A percentile compares a stretch with the other conserved stretches of the same genome.
phyloP scores from a whole-genome alignment of 1,139 yeast species.

The Suhomyces taliae region DNA sequence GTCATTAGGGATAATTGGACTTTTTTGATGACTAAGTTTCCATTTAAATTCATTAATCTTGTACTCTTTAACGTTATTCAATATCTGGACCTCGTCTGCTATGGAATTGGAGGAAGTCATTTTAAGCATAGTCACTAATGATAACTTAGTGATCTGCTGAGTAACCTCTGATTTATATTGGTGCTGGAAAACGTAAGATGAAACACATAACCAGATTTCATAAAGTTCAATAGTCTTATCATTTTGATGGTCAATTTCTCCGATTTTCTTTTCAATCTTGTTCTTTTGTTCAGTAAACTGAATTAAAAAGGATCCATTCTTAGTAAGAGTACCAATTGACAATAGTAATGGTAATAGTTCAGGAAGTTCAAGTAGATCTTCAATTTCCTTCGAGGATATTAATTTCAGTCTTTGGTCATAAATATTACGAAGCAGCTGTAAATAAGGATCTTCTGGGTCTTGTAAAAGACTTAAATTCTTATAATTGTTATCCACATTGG shows the following conservation, averaged over 20 bases:
- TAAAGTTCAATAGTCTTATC: slow-evolving; percentile 24
- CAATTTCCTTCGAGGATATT: slow-evolving; percentile 11
- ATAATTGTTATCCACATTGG: slow-evolving; percentile 19
- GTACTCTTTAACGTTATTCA: slow-evolving; percentile 19
- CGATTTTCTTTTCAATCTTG: slow-evolving; percentile 15
- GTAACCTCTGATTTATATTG: slow-evolving; percentile 30
- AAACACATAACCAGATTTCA: slow-evolving; percentile 38
- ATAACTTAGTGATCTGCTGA: slow-evolving; percentile 24
- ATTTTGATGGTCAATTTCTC: slow-evolving; percentile 16
- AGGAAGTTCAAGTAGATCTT: slow-evolving; percentile 15
- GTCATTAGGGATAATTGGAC: slow-evolving; percentile 35
- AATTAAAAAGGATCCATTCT: slow-evolving; percentile 24
- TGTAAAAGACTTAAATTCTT: slow-evolving; percentile 11
- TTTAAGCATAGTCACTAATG: slow-evolving; percentile 24
- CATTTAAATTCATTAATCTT: slow-evolving; percentile 41
- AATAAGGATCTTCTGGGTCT: slow-evolving; percentile 17
- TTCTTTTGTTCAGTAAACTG: slow-evolving; percentile 20
- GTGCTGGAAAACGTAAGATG: slow-evolving; percentile 39
- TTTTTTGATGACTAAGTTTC: slow-evolving; percentile 44
- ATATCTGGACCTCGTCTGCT: slow-evolving; percentile 1
- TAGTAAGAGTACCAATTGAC: slow-evolving; percentile 18
- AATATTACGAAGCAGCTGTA: slow-evolving; percentile 21
- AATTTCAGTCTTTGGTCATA: slow-evolving; percentile 18
- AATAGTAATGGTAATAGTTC: slow-evolving; percentile 30
- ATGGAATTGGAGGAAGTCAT: slow-evolving; percentile 21